These are phyloP conservation scores for Bolboschoenus planiculmis DNA, from an alignment of 176 grass and related monocot species.

Conservation along the genomic window DNA sequence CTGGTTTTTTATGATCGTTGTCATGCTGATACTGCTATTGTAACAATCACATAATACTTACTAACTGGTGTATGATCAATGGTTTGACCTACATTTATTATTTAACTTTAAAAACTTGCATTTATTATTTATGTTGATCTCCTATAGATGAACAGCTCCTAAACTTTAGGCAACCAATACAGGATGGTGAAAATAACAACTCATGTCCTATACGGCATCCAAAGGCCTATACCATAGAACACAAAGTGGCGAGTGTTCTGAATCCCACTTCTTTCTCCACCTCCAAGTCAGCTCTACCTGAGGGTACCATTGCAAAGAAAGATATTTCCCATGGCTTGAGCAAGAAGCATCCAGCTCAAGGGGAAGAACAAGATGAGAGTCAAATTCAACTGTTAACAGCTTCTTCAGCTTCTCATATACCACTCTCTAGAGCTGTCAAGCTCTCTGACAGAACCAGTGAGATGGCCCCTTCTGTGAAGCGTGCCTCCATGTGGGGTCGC, in stretches of 20 bases:
- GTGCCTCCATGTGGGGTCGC: conserved; percentile 68
- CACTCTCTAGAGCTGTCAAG: conserved; percentile 8
- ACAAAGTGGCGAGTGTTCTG: neutral
- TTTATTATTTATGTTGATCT: neutral
- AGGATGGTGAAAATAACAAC: conserved; percentile 10
- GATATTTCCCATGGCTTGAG: neutral
- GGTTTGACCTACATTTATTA: neutral
- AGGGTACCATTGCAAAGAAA: neutral
- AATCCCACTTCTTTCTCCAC: conserved; percentile 5
- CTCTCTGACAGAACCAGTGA: conserved; percentile 13
- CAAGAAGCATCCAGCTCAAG: neutral
- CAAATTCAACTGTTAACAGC: neutral
- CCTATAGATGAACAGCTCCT: neutral
- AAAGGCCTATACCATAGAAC: neutral
- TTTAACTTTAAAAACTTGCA: neutral
- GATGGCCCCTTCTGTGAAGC: conserved; percentile 21
- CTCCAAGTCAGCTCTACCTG: neutral
- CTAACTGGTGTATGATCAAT: neutral
- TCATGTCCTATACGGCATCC: neutral
- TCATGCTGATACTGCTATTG: neutral
- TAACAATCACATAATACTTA: neutral
- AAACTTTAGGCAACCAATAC: neutral
- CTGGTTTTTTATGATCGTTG: neutral
- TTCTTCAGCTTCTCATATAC: conserved; percentile 1
- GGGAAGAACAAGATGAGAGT: conserved; percentile 1